Evolutionary conservation across 2,329 filamentous ascomycete species (phyloP).

Genomic region (Davidsoniella australis): DNA sequence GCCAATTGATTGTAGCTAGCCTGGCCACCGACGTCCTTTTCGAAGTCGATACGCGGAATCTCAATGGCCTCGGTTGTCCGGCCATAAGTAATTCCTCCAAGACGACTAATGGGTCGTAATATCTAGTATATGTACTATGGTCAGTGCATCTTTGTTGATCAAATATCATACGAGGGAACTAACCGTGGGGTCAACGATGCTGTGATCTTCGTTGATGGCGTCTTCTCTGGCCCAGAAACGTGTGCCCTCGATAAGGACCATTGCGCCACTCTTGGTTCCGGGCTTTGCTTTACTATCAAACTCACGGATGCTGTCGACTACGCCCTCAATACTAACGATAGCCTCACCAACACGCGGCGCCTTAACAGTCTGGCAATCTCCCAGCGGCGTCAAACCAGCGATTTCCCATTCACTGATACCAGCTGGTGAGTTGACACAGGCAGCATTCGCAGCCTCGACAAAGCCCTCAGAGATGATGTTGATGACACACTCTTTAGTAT

Average conservation of each 20-base stretch:
- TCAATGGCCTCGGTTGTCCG: constrained; percentile 54
- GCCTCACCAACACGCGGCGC: constrained; percentile 64
- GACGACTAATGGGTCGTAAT: constrained; percentile 55
- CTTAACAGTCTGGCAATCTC: constrained; percentile 46
- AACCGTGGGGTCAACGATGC: constrained; percentile 53
- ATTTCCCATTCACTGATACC: constrained; percentile 66
- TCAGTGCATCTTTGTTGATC: not conserved
- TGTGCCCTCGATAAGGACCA: constrained; percentile 68
- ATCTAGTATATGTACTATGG: constrained; percentile 26
- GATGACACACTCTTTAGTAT: constrained; percentile 60
- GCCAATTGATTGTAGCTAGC: constrained; percentile 39
- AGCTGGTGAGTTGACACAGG: constrained; percentile 59
- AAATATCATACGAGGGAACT: constrained; percentile 16
- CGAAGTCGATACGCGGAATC: constrained; percentile 45
- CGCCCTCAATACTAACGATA: constrained; percentile 67
- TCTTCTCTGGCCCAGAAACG: constrained; percentile 84
- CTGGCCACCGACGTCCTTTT: constrained; percentile 31
- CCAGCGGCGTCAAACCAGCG: constrained; percentile 54
- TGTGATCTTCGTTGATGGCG: constrained; percentile 62
- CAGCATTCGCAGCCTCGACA: constrained; percentile 75
- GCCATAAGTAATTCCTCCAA: constrained; percentile 78
- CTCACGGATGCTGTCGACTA: constrained; percentile 56
- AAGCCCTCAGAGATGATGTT: constrained; percentile 79
- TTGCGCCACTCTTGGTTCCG: constrained; percentile 56
- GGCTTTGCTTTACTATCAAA: constrained; percentile 56